Evolutionary conservation across 2,329 filamentous ascomycete species (phyloP), one percentile per base, ranked within the genome.

Genomic region (Aureobasidium sp.): DNA sequence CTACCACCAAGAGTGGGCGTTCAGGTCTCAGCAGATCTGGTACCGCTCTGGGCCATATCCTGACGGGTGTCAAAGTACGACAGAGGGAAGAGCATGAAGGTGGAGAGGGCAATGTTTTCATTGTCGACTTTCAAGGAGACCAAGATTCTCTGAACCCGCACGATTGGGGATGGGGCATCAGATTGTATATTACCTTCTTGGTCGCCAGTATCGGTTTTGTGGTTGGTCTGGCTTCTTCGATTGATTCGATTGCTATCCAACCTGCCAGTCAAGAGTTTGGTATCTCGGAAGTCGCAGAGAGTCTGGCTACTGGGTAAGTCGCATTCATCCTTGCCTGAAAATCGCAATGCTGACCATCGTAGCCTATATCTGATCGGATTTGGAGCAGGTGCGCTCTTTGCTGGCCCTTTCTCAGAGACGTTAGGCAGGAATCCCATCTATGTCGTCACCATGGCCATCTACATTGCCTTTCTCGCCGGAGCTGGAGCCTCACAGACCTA

Each of bases 171-270:
- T 59, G 61, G 39, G 62, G 60, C 8, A 67, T 61, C 44, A 67
- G 74, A 29, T 67, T 75, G 0, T 65, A 64, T n/a, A 70, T 71
- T 32, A 76, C 72, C 0, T 61, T 71, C 16, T 64, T 71, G 45
- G 69, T 76, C 7, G 69, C 72, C 1, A 59, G 64, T 3, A 80
- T 85, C 32, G 81, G 75, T 0, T 77, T 80, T 30, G 75, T 81
- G 0, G 80, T 83, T 0, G 77, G 77, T 3, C 73, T 78, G 1
- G 81, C 81, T 0, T 81, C 78, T 4, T 78, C 80, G 0, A 82
- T 85, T 44, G 81, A 84, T 60, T 78, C 79, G 0, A 75, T 75
- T 0, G 78, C 79, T 0, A 64, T 81, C 0, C 72, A 73, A 0
- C 75, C 80, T 63, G 80, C 78, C 0, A 73, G 76, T 0, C 65